A percentile compares a stretch with the other conserved stretches of the same genome.
Evolutionary conservation across 495 filamentous ascomycete species (phyloP).

Genomic region (Aspergillus bridgeri): DNA sequence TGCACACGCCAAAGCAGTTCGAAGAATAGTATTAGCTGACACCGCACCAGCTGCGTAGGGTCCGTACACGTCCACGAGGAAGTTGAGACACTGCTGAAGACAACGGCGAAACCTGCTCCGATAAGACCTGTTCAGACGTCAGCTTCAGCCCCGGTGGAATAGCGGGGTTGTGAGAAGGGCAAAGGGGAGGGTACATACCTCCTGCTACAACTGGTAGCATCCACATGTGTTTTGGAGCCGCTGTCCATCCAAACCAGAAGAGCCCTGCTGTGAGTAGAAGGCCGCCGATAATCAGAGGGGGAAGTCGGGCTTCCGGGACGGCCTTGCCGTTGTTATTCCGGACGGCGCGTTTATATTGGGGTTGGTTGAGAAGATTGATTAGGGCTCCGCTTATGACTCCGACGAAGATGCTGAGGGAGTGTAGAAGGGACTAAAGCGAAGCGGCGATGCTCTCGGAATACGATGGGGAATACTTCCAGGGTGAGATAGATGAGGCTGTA

Average conservation of each 20-base stretch:
- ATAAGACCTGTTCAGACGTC: not conserved
- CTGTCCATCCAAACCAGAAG: constrained; percentile 46
- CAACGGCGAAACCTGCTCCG: constrained; percentile 32
- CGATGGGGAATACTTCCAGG: constrained; percentile 33
- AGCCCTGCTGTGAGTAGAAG: constrained; percentile 45
- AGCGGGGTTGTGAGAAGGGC: not conserved
- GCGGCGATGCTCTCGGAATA: constrained; percentile 26
- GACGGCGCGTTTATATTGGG: constrained; percentile 22
- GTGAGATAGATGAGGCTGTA: constrained; percentile 35
- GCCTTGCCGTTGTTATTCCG: constrained; percentile 17
- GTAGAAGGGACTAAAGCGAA: constrained; percentile 23
- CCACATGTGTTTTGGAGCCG: constrained; percentile 24
- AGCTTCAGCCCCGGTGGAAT: not conserved
- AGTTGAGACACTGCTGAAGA: constrained; percentile 41
- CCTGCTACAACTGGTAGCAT: constrained; percentile 20
- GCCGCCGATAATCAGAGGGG: constrained; percentile 49
- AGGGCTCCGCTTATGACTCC: constrained; percentile 25
- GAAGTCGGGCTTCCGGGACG: constrained; percentile 32
- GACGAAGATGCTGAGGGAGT: constrained; percentile 27
- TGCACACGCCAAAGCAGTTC: constrained; percentile 32
- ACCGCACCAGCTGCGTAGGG: constrained; percentile 33
- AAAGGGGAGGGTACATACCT: constrained; percentile 4
- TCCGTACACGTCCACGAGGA: constrained; percentile 36
- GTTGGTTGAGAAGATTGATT: constrained; percentile 25
- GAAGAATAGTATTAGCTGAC: constrained; percentile 35